Base-by-base conservation (phyloP, 1,139 yeast genomes). In the Yamadazyma triangularis region DNA sequence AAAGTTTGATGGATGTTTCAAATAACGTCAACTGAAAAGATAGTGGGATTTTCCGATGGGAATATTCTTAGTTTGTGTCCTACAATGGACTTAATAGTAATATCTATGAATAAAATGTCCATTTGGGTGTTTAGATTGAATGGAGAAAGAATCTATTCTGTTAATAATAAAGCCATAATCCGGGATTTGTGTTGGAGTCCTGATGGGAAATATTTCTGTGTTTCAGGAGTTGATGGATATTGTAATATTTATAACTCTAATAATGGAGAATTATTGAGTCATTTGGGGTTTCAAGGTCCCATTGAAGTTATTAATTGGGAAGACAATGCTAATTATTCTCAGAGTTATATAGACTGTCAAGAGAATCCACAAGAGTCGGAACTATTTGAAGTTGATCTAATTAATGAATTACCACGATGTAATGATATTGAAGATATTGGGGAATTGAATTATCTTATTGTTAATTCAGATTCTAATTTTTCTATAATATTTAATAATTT, bases 131-230 rank as follows among this genome's bases (percentile, higher is more conserved):
- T 69, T 38, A 58, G 84, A 27, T 53, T 70, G 28, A 73, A 71
- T 38, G 83, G 82, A 0, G 77, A 73, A 38, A 48, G 75, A 30
- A 74, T 77, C 4, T 77, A 77, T 61, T 60, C 72, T 24, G 56
- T 69, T 28, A 68, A 58, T 47, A 58, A 60, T 40, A 55, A 58
- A 34, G 44, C 70, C 18, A 43, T 48, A 3, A 65, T 67, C 11
- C 49, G 55, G 4, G 48, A 55, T 8, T 53, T 73, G 5, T 41
- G 55, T 16, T 66, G 68, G 54, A 52, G 55, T 32, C 53, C 53
- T 6, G 54, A 56, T 37, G 74, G 74, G 2, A 52, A 54, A 23
- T 58, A 50, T 33, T 61, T 77, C 36, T 73, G 71, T 16, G 53
- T 73, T 11, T 50, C 70, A 2, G 76, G 77, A 2, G 39, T 53